phyloP scores from a whole-genome alignment of 225 moss, liverwort and hornwort species.

The Pleurozium schreberi region DNA sequence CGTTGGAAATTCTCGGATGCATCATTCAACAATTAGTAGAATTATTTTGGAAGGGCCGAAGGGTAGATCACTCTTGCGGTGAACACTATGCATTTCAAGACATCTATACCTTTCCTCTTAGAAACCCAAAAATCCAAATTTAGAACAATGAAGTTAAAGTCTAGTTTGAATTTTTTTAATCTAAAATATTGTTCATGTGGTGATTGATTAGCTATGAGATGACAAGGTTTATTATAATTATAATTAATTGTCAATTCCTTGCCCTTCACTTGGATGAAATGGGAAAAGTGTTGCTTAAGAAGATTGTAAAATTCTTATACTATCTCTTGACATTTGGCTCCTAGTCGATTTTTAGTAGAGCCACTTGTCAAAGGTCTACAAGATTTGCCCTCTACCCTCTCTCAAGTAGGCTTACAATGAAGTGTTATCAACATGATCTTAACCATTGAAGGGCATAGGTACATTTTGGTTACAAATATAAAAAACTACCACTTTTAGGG shows the following conservation, averaged over 20 bases:
- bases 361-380: neutral
- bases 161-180: neutral
- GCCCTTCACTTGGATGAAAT: neutral
- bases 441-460: neutral
- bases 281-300: neutral
- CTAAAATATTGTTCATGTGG: neutral
- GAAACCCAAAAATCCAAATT: too few species aligned
- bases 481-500: neutral
- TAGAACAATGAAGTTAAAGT: neutral
- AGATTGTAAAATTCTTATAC: neutral
- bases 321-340: neutral
- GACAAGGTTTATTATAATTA: neutral
- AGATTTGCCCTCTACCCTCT: too few species aligned
- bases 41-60: too few species aligned
- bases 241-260: neutral
- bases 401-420: neutral
- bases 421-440: neutral
- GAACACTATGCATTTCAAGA: too few species aligned
- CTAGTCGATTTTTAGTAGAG: neutral
- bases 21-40: too few species aligned
- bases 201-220: neutral
- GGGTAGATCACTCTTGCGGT: too few species aligned
- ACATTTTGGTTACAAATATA: neutral
- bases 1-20: rapidly evolving
- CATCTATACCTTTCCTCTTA: too few species aligned